These are phyloP conservation scores for Cladosporium sp. DNA, from an alignment of 2,329 filamentous ascomycete species.

Conservation along the genomic window DNA sequence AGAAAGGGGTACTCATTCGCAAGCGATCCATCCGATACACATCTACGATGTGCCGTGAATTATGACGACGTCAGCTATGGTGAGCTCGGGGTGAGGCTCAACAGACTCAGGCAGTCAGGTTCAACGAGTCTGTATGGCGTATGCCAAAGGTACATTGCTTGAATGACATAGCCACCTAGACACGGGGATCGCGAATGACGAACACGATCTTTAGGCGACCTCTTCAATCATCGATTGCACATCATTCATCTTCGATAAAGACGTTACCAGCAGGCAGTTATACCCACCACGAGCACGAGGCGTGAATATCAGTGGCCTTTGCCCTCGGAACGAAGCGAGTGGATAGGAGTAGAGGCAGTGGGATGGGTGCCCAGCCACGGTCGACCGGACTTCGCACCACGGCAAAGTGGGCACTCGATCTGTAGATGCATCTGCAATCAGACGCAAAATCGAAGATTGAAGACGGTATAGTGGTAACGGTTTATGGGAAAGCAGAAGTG, in stretches of 20 bases:
- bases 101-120: neutral
- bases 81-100: too few species aligned
- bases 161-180: constrained; percentile 7
- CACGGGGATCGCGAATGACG: neutral
- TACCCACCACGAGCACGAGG: constrained; percentile 8
- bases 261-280: constrained; percentile 12
- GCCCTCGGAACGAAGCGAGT: neutral
- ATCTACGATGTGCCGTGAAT: neutral
- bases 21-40: neutral
- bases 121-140: neutral
- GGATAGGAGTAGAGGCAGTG: neutral
- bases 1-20: neutral
- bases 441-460: neutral
- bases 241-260: constrained; percentile 33
- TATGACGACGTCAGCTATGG: neutral
- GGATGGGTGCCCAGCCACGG: neutral
- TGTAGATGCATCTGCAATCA: neutral
- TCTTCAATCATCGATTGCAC: constrained; percentile 14
- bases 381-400: neutral
- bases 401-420: neutral
- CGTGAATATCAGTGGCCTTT: neutral
- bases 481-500: constrained; percentile 1
- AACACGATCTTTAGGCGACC: constrained; percentile 3
- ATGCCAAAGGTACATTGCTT: neutral
- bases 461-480: neutral